Conservation (phyloP, 2,329 filamentous ascomycete genomes). For the Geosmithia flava region DNA sequence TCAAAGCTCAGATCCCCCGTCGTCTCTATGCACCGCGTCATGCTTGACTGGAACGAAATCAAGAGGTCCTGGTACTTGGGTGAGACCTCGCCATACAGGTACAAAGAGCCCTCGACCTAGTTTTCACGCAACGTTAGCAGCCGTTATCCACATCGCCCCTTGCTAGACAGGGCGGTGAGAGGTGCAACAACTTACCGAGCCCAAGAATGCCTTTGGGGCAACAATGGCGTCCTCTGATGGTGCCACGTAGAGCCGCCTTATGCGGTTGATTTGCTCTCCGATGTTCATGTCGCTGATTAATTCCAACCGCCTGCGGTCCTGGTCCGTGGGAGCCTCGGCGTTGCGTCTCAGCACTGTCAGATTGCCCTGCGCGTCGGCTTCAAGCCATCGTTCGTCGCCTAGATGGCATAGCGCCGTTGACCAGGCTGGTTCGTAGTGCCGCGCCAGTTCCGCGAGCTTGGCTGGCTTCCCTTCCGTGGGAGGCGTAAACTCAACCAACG, state of each 20-base stretch:
- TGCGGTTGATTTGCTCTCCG: constrained; percentile 88
- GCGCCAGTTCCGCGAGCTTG: constrained; percentile 58
- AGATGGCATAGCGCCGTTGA: constrained; percentile 65
- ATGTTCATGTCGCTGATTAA: constrained; percentile 72
- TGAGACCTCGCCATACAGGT: constrained; percentile 74
- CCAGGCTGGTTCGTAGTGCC: constrained; percentile 77
- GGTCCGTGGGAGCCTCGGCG: constrained; percentile 54
- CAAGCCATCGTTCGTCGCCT: constrained; percentile 62
- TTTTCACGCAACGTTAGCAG: background rate
- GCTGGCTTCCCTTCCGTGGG: constrained; percentile 44
- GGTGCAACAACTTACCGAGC: constrained; percentile 51
- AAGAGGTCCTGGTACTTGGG: constrained; percentile 64
- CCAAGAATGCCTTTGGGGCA: constrained; percentile 74
- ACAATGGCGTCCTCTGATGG: constrained; percentile 54
- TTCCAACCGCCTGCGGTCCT: constrained; percentile 60
- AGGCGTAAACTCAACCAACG: constrained; percentile 59
- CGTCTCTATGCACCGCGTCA: constrained; percentile 54
- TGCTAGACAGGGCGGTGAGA: background rate
- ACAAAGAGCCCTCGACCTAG: constrained; percentile 75
- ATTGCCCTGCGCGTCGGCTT: constrained; percentile 81
- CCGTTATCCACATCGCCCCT: too few species aligned
- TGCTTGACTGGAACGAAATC: constrained; percentile 63
- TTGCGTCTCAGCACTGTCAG: constrained; percentile 71
- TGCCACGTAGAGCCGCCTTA: constrained; percentile 60
- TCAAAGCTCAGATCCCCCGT: constrained; percentile 67